A percentile compares a stretch with the other conserved stretches of the same genome.
These are phyloP conservation scores for Aspergillus costaricaensis DNA, from an alignment of 2,329 filamentous ascomycete genomes.

Conservation along the genomic window DNA sequence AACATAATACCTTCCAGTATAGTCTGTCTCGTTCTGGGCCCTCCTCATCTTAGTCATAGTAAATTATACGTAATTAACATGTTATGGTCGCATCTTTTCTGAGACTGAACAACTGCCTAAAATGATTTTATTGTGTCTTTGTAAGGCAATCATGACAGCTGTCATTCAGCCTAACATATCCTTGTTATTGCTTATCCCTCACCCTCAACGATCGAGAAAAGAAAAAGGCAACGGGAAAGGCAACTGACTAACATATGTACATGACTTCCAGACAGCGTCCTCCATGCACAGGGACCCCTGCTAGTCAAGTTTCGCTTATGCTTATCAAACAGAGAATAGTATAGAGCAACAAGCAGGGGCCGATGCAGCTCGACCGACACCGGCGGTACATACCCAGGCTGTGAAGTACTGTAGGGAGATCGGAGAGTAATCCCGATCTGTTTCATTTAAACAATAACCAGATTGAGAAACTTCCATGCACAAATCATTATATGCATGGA, in stretches of 20 bases:
- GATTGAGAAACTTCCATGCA: not conserved
- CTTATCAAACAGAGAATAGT: not conserved
- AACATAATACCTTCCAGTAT: not conserved
- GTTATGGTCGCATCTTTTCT: not conserved
- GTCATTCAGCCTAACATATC: not conserved
- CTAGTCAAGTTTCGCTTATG: not conserved
- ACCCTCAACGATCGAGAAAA: too few species aligned
- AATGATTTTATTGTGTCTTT: not conserved
- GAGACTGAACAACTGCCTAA: not conserved
- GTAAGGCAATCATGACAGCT: conserved; percentile 16
- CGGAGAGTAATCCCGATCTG: not conserved
- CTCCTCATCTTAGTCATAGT: not conserved
- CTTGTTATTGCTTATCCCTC: not conserved
- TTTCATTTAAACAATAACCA: not conserved
- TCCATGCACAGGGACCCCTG: not conserved
- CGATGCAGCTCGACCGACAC: not conserved
- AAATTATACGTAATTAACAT: not conserved
- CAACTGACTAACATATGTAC: not conserved
- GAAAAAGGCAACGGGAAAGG: conserved; percentile 10
- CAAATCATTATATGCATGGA: not conserved
- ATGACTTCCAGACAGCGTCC: not conserved
- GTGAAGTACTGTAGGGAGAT: not conserved
- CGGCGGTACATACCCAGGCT: not conserved
- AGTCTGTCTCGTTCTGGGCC: not conserved
- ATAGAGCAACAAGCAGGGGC: not conserved